A percentile compares a stretch with the other conserved stretches of the same genome.
phyloP scores from a whole-genome alignment of 2,329 filamentous ascomycete genomes.

The Fusarium sp. region DNA sequence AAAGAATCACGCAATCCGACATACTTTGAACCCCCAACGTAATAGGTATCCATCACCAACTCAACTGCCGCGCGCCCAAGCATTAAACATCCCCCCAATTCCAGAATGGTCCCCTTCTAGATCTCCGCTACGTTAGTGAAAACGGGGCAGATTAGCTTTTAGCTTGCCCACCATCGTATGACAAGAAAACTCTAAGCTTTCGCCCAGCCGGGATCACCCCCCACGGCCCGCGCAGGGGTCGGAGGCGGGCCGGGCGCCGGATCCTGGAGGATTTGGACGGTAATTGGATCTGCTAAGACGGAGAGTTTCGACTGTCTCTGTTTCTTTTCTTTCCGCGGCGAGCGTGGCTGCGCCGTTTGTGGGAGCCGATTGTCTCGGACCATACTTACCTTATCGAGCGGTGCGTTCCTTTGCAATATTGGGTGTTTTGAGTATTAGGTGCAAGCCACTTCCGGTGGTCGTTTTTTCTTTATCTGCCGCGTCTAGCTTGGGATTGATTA shows the following conservation, averaged over 20 bases:
- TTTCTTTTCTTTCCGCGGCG: not conserved
- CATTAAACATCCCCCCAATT: not conserved
- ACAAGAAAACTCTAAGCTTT: conserved; percentile 18
- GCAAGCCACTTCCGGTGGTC: not conserved
- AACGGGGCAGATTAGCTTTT: not conserved
- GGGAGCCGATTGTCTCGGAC: not conserved
- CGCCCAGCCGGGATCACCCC: conserved; percentile 26
- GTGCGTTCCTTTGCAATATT: not conserved
- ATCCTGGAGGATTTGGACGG: not conserved
- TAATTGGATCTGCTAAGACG: not conserved
- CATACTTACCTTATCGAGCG: not conserved
- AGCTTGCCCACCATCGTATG: conserved; percentile 8
- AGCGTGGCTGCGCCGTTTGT: not conserved
- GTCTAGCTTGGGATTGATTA: not conserved
- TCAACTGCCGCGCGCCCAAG: not conserved
- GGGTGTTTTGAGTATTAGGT: not conserved
- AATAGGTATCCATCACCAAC: not conserved
- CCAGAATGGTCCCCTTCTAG: not conserved
- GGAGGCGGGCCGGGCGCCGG: conserved; percentile 1
- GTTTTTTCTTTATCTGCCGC: not conserved
- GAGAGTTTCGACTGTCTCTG: not conserved
- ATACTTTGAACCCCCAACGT: not conserved
- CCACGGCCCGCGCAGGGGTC: conserved; percentile 7
- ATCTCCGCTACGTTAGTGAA: not conserved
- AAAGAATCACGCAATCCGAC: not conserved